Evolutionary conservation across 2,329 filamentous ascomycete species (phyloP).

Genomic region (Aspergillus costaricaensis): DNA sequence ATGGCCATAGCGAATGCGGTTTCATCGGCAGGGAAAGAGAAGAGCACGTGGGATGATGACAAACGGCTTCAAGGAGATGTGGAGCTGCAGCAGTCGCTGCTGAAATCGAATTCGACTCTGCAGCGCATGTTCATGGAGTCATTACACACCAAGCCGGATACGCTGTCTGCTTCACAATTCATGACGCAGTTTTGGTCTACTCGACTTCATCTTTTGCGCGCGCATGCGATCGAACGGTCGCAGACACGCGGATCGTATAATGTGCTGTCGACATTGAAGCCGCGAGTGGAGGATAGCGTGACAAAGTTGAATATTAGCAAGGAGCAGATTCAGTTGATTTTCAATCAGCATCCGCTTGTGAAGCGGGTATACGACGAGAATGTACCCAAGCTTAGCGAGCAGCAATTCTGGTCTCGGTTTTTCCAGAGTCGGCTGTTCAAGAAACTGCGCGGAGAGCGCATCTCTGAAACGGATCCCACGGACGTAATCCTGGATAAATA

Average conservation of each 20-base stretch:
- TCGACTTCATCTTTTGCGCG: constrained; percentile 78
- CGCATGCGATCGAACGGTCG: constrained; percentile 83
- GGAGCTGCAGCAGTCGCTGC: constrained; percentile 81
- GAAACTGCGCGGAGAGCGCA: constrained; percentile 84
- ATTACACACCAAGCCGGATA: constrained; percentile 77
- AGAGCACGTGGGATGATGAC: constrained; percentile 77
- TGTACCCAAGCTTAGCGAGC: constrained; percentile 76
- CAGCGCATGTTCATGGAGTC: constrained; percentile 87
- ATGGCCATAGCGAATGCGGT: constrained; percentile 78
- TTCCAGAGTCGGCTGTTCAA: constrained; percentile 90
- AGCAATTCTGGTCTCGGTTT: constrained; percentile 90
- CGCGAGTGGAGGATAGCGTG: constrained; percentile 71
- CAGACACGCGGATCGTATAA: constrained; percentile 92
- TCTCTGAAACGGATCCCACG: constrained; percentile 72
- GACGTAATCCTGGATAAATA: constrained; percentile 86
- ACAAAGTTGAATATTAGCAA: constrained; percentile 81
- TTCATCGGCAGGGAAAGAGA: constrained; percentile 47
- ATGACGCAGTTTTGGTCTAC: constrained; percentile 94
- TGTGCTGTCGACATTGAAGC: constrained; percentile 85
- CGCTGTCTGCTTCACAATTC: constrained; percentile 77
- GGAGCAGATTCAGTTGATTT: constrained; percentile 90
- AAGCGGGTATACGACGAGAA: constrained; percentile 91
- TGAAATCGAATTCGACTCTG: constrained; percentile 75
- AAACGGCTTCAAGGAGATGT: constrained; percentile 73
- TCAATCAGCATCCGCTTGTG: constrained; percentile 88